Base-by-base conservation (phyloP, 169 alveolate species). In the Plasmodium berghei region DNA sequence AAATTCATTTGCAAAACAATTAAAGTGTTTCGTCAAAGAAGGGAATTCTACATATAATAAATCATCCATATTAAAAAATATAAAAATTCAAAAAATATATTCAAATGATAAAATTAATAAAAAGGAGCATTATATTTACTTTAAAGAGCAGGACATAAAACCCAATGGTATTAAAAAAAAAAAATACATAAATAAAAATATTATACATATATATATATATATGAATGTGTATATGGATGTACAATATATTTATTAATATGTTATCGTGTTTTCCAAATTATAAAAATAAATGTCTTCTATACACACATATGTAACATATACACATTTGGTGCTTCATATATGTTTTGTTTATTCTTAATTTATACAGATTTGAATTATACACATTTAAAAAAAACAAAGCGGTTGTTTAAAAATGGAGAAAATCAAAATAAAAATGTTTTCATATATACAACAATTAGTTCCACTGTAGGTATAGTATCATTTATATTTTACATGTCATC, bases 41-140 rank as follows among this genome's bases (percentile, higher is more conserved):
- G 34, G 55, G 42, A 83, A 48, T 66, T 49, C 22, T 16, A 66
- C 42, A 22, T 40, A 14, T 9, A 5, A 55, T 16, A 83, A 67
- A 54, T 66, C 90, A 26, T 83, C 90, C 45, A 70, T 83, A 56
- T 69, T 83, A 54, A 83, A 59, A 45, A 83, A 83, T 61, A 67
- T 83, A 8, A 83, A 83, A 83, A 83, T 83, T 42, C 86, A 83
- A 83, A 67, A 46, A 55, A 83, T 83, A 45, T 83, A 83, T 54
- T 46, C 85, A 54, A 66, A 83, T 69, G 85, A 70, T 42, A 83
- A 83, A 67, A 55, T 83, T 42, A 83, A 83, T 62, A 83, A 83
- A 58, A 83, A 61, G 72, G 90, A 83, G 14, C 90, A 83, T 83
- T 83, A 83, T 52, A 72, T 83, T 69, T 83, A 83, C 59, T 83